phyloP scores from a whole-genome alignment of 2,329 filamentous ascomycete genomes.

The Lasiodiplodia citricola region DNA sequence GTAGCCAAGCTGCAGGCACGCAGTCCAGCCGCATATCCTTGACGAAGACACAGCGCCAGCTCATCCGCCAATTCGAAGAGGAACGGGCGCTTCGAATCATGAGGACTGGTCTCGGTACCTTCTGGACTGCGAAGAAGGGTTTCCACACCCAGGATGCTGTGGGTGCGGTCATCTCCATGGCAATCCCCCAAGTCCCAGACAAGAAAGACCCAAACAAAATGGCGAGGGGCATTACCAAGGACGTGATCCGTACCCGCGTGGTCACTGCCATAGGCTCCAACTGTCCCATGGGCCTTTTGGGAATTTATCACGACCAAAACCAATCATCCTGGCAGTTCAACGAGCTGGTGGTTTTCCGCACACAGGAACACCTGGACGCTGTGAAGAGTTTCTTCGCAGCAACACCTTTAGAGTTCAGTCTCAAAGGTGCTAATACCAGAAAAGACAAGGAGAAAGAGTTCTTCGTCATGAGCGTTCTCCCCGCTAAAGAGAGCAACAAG shows the following conservation, averaged over 20 bases:
- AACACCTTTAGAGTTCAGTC: not conserved
- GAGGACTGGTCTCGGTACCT: not conserved
- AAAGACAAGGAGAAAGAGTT: not conserved
- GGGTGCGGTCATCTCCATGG: not conserved
- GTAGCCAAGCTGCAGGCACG: not conserved
- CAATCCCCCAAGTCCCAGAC: constrained; percentile 1
- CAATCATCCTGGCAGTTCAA: not conserved
- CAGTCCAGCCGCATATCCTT: not conserved
- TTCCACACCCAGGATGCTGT: not conserved
- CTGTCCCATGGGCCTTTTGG: not conserved
- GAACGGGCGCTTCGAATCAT: constrained; percentile 1
- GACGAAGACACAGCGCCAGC: not conserved
- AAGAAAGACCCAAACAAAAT: not conserved
- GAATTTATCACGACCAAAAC: not conserved
- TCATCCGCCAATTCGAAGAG: not conserved
- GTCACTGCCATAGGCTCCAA: not conserved
- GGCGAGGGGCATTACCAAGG: not conserved
- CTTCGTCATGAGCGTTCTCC: not conserved
- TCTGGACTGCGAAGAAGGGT: constrained; percentile 1
- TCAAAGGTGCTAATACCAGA: not conserved
- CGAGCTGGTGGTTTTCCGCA: constrained; percentile 5
- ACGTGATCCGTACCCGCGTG: not conserved
- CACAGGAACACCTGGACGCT: constrained; percentile 1
- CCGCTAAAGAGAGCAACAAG: not conserved
- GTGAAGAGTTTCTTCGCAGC: not conserved